Evolutionary conservation across 208 protist species (phyloP).

Genomic region (Chromosphaera perkinsii): DNA sequence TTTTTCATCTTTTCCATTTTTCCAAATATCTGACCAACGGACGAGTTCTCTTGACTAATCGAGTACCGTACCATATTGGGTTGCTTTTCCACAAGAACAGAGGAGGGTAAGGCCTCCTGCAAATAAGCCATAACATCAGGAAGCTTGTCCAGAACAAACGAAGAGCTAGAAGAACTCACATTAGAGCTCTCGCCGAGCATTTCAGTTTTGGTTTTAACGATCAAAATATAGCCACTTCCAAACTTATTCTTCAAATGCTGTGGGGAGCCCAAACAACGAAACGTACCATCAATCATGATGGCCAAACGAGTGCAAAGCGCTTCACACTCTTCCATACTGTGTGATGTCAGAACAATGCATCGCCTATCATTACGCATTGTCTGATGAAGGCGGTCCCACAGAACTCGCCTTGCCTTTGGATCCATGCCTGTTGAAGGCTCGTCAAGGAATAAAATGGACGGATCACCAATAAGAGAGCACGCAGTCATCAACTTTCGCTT

Average conservation of each 20-base stretch:
- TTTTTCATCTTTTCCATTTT: too few species aligned
- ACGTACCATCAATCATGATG: constrained; percentile 61
- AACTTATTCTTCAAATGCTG: constrained; percentile 37
- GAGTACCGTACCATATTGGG: too few species aligned
- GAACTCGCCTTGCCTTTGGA: constrained; percentile 17
- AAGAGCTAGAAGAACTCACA: too few species aligned
- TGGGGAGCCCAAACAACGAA: constrained; percentile 44
- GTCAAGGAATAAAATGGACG: constrained; percentile 36
- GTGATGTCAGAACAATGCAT: constrained; percentile 31
- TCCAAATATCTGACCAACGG: too few species aligned
- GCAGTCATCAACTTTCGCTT: constrained; percentile 53
- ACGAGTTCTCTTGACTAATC: too few species aligned
- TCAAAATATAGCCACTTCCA: constrained; percentile 19
- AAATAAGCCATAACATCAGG: too few species aligned
- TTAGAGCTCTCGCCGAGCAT: too few species aligned
- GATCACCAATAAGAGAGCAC: constrained; percentile 44
- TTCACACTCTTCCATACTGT: constrained; percentile 42
- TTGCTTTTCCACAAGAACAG: too few species aligned
- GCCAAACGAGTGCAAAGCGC: constrained; percentile 47
- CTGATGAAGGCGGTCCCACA: constrained; percentile 22
- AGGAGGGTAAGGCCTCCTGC: too few species aligned
- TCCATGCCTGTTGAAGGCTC: constrained; percentile 34
- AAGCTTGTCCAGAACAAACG: too few species aligned
- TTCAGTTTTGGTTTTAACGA: constrained; percentile 16
- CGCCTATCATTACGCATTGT: neutral